These are phyloP conservation scores for Nemania serpens DNA, from an alignment of 2,329 filamentous ascomycete species.

Conservation along the genomic window DNA sequence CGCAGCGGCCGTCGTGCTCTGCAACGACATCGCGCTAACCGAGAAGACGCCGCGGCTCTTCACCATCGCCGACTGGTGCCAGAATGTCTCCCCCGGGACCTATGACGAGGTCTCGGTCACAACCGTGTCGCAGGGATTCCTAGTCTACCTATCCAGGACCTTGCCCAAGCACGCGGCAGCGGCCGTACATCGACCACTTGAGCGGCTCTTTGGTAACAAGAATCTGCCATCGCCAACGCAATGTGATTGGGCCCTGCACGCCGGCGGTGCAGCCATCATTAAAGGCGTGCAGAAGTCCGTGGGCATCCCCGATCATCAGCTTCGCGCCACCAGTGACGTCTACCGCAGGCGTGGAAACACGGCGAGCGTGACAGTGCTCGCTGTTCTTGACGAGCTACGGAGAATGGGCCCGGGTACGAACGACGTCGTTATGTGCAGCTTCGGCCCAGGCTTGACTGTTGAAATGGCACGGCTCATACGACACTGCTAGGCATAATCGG, in stretches of 20 bases:
- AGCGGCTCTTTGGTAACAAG: slow-evolving; percentile 19
- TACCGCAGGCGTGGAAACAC: slow-evolving; percentile 28
- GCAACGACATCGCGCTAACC: slow-evolving; percentile 30
- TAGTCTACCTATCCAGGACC: slow-evolving; percentile 16
- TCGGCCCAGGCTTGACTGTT: slow-evolving; percentile 26
- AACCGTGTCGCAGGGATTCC: slow-evolving; percentile 17
- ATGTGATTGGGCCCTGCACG: slow-evolving; percentile 29
- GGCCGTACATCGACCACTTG: slow-evolving; percentile 25
- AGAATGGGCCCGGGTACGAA: slow-evolving; percentile 21
- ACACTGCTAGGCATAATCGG: slow-evolving; percentile 11
- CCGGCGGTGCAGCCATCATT: slow-evolving; percentile 28
- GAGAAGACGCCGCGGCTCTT: slow-evolving; percentile 22
- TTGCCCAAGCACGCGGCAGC: slow-evolving; percentile 23
- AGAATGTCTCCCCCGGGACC: slow-evolving; percentile 20
- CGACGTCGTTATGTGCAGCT: slow-evolving; percentile 25
- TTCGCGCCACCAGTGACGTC: slow-evolving; percentile 23
- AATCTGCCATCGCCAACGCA: not conserved
- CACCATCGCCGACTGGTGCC: slow-evolving; percentile 26
- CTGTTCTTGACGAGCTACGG: slow-evolving; percentile 25
- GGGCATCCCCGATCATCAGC: slow-evolving; percentile 19
- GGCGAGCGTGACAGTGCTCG: slow-evolving; percentile 25
- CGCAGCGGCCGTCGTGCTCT: slow-evolving; percentile 32
- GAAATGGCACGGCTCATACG: slow-evolving; percentile 28
- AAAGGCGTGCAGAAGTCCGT: slow-evolving; percentile 24
- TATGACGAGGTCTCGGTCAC: slow-evolving; percentile 24